Base-by-base conservation (phyloP, 371 early-diverging fungal species). In the Mortierella sp. region DNA sequence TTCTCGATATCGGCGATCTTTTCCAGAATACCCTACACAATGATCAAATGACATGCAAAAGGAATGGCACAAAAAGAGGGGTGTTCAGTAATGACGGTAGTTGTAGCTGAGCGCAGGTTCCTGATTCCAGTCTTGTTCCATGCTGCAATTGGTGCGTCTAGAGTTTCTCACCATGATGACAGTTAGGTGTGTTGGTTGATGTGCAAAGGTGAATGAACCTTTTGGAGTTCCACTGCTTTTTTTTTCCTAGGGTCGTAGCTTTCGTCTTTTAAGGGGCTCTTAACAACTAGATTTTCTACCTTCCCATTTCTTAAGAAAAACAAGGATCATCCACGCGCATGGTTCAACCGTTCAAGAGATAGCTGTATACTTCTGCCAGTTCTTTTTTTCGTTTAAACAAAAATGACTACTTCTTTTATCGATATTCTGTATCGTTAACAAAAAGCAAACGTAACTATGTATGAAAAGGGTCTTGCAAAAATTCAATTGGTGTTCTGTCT, bases 21-120 rank as follows among this genome's bases (percentile, higher is more conserved):
- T 88, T 98, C 99, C 48, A 97, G 88, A 84, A 97, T 97, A 75
- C 98, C 98, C 99, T 86, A 81, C 24, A 57, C 10, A 19, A 57
- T 24, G 57, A 76, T 80, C 34, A 24, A 55, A 38, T 68, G 68
- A 19, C 42, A n/a, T 14, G 34, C 63, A 16, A 34, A 19, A 58
- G 31, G 34, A 16, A 34, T 42, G 44, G 24, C 68, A 42, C 68
- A 42, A 34, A 38, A 34, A 24, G 24, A 68, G 9, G 24, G 24
- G 21, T 21, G 9, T 24, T 68, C 38, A 68, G 68, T 68, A 38
- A 38, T 68, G 21, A 21, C 21, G 24, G 68, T 4, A 42, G 44
- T 34, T 2, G 42, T 38, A 68, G 9, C 24, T 38, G 11, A 10
- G 38, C 19, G 1, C 16, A 19, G 10, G 34, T 34, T 42, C 34